Evolutionary conservation across 192 early-diverging fungal species (phyloP).

Genomic region (Tieghemiomyces parasiticus): DNA sequence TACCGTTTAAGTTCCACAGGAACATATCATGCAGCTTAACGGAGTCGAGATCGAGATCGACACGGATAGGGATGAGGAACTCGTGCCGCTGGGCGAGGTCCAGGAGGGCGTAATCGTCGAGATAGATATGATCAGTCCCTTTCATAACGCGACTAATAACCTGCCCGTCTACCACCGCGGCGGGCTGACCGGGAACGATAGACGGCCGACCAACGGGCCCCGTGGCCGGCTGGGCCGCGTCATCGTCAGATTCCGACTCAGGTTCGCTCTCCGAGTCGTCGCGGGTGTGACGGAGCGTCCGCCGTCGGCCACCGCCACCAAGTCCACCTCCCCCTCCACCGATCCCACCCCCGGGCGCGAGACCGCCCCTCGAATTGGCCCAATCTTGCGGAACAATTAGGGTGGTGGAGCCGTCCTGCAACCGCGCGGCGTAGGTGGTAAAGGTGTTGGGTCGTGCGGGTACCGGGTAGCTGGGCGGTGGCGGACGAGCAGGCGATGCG

Average conservation of each 20-base stretch:
- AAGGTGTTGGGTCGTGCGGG: not conserved
- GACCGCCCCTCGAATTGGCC: not conserved
- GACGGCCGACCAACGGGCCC: not conserved
- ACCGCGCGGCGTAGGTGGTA: slow-evolving; percentile 6
- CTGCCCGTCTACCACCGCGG: slow-evolving; percentile 1
- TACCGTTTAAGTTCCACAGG: slow-evolving; percentile 61
- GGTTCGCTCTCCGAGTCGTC: not conserved
- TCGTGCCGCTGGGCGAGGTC: slow-evolving; percentile 35
- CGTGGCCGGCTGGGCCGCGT: not conserved
- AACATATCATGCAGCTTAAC: slow-evolving; percentile 62
- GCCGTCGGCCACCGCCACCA: not conserved
- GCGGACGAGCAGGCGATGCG: not conserved
- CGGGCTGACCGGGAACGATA: slow-evolving; percentile 1
- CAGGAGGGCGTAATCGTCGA: not conserved
- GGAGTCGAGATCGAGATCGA: slow-evolving; percentile 68
- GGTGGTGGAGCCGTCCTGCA: not conserved
- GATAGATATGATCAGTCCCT: not conserved
- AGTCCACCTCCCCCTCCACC: too few species aligned
- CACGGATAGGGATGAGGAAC: slow-evolving; percentile 56
- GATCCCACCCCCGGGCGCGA: not conserved
- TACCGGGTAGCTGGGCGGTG: not conserved
- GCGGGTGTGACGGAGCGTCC: not conserved
- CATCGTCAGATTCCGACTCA: not conserved
- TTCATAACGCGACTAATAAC: slow-evolving; percentile 5
- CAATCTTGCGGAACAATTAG: not conserved